Percentiles rank a stretch among this genome's conserved stretches.
phyloP scores from a whole-genome alignment of 352 stramenopile genomes.

The Thraustochytrium striatum region DNA sequence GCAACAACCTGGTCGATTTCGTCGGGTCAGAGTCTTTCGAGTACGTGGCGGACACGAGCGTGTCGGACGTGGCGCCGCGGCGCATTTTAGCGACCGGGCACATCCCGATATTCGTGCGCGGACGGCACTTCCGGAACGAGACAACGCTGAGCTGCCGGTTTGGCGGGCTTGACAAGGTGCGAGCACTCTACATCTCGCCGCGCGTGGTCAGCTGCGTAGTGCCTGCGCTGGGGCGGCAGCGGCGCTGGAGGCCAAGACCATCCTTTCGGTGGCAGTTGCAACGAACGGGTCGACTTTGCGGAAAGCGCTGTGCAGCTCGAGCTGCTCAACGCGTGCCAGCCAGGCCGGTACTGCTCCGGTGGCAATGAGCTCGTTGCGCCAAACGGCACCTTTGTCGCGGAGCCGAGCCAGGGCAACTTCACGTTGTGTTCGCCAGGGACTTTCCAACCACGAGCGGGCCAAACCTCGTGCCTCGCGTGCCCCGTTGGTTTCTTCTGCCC shows the following conservation, averaged over 20 bases:
- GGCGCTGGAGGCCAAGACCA: constrained; percentile 51
- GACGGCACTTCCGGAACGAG: constrained; percentile 86
- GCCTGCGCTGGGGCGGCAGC: constrained; percentile 64
- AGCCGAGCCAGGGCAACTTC: constrained; percentile 74
- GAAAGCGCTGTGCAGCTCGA: constrained; percentile 65
- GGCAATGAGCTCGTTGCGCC: constrained; percentile 66
- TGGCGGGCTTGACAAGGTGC: constrained; percentile 52
- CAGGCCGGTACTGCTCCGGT: constrained; percentile 63
- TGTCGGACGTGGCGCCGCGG: constrained; percentile 69
- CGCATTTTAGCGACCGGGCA: constrained; percentile 69
- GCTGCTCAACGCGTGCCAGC: constrained; percentile 67
- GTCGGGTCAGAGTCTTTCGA: constrained; percentile 60
- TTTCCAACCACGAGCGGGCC: constrained; percentile 81
- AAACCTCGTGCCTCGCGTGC: constrained; percentile 76
- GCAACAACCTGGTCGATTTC: constrained; percentile 57
- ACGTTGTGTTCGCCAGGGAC: constrained; percentile 82
- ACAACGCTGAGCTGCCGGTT: constrained; percentile 79
- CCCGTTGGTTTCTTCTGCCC: constrained; percentile 90
- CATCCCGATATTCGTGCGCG: constrained; percentile 80
- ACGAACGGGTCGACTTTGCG: constrained; percentile 77
- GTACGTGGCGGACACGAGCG: constrained; percentile 74
- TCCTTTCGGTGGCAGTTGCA: constrained; percentile 72
- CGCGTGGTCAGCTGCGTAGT: constrained; percentile 71
- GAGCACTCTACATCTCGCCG: constrained; percentile 71
- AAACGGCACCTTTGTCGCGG: constrained; percentile 75